Evolutionary conservation across 1,284 basidiomycete genomes (phyloP), one percentile per base, ranked within the genome.

Genomic region (Ganoderma multipileum): DNA sequence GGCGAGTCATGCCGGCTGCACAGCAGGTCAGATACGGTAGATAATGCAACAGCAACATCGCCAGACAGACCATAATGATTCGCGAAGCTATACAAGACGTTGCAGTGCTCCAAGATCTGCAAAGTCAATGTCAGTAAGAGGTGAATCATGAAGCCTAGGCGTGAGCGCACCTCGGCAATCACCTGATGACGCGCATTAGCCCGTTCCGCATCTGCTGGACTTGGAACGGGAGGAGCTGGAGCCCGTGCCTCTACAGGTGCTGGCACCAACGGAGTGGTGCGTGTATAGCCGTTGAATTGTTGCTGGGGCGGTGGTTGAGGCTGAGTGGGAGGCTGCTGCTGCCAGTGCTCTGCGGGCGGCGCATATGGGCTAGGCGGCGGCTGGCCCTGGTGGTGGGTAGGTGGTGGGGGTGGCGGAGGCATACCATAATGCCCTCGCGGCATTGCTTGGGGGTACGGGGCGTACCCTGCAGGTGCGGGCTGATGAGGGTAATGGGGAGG

Each of bases 81-180:
- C 12, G 92, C 89, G 75, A 93, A 93, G 7, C 82, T 69, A 74
- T 89, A 89, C 61, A 93, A 74, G 33, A 83, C 79, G 50, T 80
- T 81, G 68, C 91, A 93, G 72, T 89, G 87, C 68, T 85, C 83
- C 68, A 88, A 76, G 63, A 93, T 89, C 87, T 93, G 71, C 28
- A 54, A 66, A 74, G 55, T 64, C 73, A 59, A 33, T 63, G 62
- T 59, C 12, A 68, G 33, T 62, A 44, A 63, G 39, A 23, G 28
- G 12, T 60, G 33, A 65, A 58, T 66, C 60, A 30, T 59, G 44
- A 63, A 68, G 69, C 64, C 55, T 50, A 58, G 47, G 28, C 42
- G 54, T 64, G 60, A 61, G 42, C 67, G 61, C 41, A 73, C 70
- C 76, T 77, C 73, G 11, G 67, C n/a, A 16, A 78, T 70, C 39